Evolutionary conservation across 495 filamentous ascomycete genomes (phyloP), one percentile per base, ranked within the genome.

Genomic region (Cryomyces antarcticus): DNA sequence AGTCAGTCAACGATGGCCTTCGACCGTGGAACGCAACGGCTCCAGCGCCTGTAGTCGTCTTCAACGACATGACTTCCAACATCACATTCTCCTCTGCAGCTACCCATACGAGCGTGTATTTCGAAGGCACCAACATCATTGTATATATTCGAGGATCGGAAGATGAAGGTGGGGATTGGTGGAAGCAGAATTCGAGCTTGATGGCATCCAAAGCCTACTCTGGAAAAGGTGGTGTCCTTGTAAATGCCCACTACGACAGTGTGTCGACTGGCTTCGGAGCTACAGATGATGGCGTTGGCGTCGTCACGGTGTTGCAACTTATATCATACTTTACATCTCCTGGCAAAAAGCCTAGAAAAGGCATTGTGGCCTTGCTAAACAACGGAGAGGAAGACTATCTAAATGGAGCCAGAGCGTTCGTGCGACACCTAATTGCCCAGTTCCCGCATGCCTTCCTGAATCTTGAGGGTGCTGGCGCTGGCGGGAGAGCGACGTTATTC

Each of bases 241-340:
- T 97, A 50, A 97, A 93, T 54, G 83, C 88, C 5, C 89, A 97
- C 52, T 96, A 89, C 53, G 89, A 97, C 57, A 89, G 82, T 48
- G 89, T 96, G 1, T 82, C 84, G 5, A 87, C 85, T 1, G 89
- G 88, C 7, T 81, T 67, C 51, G 88, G 88, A 36, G 88, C 89
- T 28, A 96, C 89, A 6, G 89, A 97, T 59, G 82, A 93, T 57
- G 89, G 89, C 1, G 76, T 92, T 44, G 88, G 86, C 5, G 81
- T 93, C 7, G 73, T 93, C 17, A 81, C 82, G 6, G 65, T 84
- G 33, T 65, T 96, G 38, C 88, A 95, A 53, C 61, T 95, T n/a
- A 67, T 97, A 44, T 76, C 77, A 44, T 80, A 94, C 57, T 96
- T 95, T 58, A 81, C 82, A 5, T 72, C 72, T 6, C 64, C 73